A percentile compares a stretch with the other conserved stretches of the same genome.
Conservation (phyloP, 805 yeast genomes). For the Danielozyma ontarioensis region DNA sequence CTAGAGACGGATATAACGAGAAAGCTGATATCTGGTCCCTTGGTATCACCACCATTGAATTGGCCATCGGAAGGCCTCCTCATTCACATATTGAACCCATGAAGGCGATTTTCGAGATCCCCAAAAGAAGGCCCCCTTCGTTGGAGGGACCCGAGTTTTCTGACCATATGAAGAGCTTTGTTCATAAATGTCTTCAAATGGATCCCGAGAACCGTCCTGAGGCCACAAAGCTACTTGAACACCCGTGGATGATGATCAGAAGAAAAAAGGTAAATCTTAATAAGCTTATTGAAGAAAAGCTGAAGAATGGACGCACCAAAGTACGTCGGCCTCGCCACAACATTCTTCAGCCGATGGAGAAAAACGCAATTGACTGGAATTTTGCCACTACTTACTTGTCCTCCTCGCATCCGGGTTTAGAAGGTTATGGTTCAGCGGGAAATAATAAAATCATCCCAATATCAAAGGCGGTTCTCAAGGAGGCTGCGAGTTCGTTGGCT, state of each 20-base stretch:
- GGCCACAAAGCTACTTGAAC: constrained; percentile 50
- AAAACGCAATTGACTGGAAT: not conserved
- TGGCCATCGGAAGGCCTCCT: constrained; percentile 82
- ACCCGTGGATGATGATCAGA: constrained; percentile 44
- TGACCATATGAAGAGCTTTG: constrained; percentile 59
- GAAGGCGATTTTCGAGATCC: constrained; percentile 70
- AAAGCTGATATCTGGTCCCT: constrained; percentile 95
- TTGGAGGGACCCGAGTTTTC: constrained; percentile 41
- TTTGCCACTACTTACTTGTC: too few species aligned
- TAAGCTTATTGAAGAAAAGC: constrained; percentile 37
- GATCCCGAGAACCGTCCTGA: constrained; percentile 62
- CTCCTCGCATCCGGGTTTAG: too few species aligned
- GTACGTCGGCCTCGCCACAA: constrained; percentile 6
- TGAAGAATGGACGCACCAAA: constrained; percentile 33
- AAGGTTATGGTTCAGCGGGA: constrained; percentile 6
- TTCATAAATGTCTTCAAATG: constrained; percentile 59
- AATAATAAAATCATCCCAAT: constrained; percentile 2
- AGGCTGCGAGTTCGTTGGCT: constrained; percentile 2
- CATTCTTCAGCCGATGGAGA: constrained; percentile 6
- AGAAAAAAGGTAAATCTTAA: constrained; percentile 21
- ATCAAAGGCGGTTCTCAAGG: constrained; percentile 1
- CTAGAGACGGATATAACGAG: constrained; percentile 61
- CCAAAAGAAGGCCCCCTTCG: constrained; percentile 58
- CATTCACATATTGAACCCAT: constrained; percentile 66
- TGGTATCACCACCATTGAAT: constrained; percentile 88